Conservation (phyloP, 495 filamentous ascomycete species). For the Saxophila tyrrhenica region DNA sequence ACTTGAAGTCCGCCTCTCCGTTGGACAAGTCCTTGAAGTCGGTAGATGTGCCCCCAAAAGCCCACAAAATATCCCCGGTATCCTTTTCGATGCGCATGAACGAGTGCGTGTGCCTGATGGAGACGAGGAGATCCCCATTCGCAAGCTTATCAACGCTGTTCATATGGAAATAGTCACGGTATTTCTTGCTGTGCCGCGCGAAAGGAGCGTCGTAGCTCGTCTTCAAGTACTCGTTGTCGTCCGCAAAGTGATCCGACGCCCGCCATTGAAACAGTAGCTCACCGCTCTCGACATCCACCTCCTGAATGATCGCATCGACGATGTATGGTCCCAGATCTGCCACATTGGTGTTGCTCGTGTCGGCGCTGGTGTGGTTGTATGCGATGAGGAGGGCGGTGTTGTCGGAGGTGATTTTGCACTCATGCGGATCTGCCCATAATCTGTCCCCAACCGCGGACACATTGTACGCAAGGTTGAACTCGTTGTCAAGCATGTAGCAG, state of each 20-base stretch:
- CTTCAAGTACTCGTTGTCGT: conserved; percentile 4
- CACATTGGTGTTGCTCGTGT: conserved; percentile 1
- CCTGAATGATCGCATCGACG: conserved; percentile 19
- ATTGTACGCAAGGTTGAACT: conserved; percentile 4
- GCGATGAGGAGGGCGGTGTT: conserved; percentile 21
- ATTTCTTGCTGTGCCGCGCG: background rate
- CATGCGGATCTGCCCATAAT: conserved; percentile 3
- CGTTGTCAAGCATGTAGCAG: conserved; percentile 31
- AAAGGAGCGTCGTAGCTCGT: conserved; percentile 3
- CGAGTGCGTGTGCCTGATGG: conserved; percentile 11
- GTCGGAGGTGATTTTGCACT: conserved; percentile 8
- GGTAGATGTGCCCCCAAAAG: conserved; percentile 15
- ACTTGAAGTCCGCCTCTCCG: conserved; percentile 15
- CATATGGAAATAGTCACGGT: conserved; percentile 22
- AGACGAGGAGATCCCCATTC: conserved; percentile 18
- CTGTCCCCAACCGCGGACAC: conserved; percentile 4
- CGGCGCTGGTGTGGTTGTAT: background rate
- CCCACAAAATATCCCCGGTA: conserved; percentile 17
- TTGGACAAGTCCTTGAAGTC: conserved; percentile 9
- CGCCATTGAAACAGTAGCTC: conserved; percentile 31
- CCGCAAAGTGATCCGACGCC: conserved; percentile 28
- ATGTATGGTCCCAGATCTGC: conserved; percentile 9
- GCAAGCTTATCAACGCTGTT: conserved; percentile 23
- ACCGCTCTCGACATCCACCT: conserved; percentile 19
- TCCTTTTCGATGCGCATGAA: conserved; percentile 15